Evolutionary conservation across 345 rosid species (phyloP), one percentile per base, ranked within the genome.

Genomic region (Triadica sebifera): DNA sequence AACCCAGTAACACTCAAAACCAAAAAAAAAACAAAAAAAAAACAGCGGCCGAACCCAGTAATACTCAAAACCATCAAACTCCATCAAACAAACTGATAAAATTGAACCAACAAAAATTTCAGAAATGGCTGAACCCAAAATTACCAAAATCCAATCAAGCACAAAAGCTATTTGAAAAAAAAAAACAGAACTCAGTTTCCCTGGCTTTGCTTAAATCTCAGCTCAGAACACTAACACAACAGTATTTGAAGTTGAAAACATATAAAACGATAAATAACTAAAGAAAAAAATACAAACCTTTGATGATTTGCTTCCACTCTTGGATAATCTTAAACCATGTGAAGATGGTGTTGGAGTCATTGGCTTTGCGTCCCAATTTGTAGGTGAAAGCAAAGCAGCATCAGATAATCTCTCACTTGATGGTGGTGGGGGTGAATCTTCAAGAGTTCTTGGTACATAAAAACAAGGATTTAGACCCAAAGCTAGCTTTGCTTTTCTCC

Each of bases 271-370:
- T 70, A 80, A n/a, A 57, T 5, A 57, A 57, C 15, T 52, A 3
- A 71, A 77, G 39, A 3, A n/a, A 63, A 60, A n/a, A 20, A 37
- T 57, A 77, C 81, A 78, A 80, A 94, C 98, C 98, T 92, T 91
- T 20, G 97, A 89, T 22, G 98, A 89, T 82, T 89, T 91, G 87
- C 93, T 92, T 74, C 81, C 68, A 56, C 88, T 95, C 85, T 79
- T 89, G 73, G 91, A 81, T 65, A 89, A 72, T 77, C 84, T 92
- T 63, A 87, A 79, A 56, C 91, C 95, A 64, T 84, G 84, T 73
- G 98, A 92, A 75, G 98, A 87, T 3, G 93, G 89, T 24, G 89
- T 75, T 4, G 97, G 95, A 19, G 97, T 90, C 93, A 85, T 85
- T 47, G 98, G 97, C 78, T 86, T 84, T 22, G 83, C 57, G 50